Base-by-base conservation (phyloP, 2,329 filamentous ascomycete species). In the Epichloe scottii region DNA sequence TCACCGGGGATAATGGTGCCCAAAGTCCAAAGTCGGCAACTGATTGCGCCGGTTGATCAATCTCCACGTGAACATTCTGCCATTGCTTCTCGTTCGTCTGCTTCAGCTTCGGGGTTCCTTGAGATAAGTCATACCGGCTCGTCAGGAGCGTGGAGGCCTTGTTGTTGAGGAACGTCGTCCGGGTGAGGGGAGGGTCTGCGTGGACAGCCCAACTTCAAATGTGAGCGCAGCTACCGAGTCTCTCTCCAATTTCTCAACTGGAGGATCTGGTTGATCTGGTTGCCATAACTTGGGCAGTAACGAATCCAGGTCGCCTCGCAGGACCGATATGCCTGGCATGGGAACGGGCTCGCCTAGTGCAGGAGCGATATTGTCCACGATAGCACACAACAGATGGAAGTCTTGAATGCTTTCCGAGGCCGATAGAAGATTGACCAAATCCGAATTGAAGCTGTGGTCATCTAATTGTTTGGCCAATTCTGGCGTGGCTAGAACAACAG, bases 91-190 rank as follows among this genome's bases (percentile, higher is more conserved):
- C 65, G 1, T 55, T 53, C 5, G 57, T 59, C n/a, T 62, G 56
- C 2, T 56, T 38, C 10, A 68, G 58, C 5, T 47, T 57, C 4
- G 60, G 51, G 1, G 45, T 47, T 19, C 43, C 56, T 8, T 53
- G 33, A 2, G 54, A 57, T 33, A 67, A 48, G 37, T 65, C 57
- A 48, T 64, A 64, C 10, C 61, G 58, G 11, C 61, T 60, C 2
- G 70, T 67, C 30, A 76, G 61, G 7, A 87, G 66, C 1, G 81
- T 85, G 2, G 82, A 82, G 1, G 70, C 70, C 26, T 70, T 72
- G 44, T 81, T 84, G 54, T 83, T 91, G 39, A 82, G 78, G 61
- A 93, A 93, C 6, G 89, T 69, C 0, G 88, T 94, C 60, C 89
- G 87, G 40, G 87, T 83, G 26, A 93, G 69, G 2, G 87, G 87